Conservation (phyloP, 108 stramenopile genomes). For the Pseudonitzschia pungens region DNA sequence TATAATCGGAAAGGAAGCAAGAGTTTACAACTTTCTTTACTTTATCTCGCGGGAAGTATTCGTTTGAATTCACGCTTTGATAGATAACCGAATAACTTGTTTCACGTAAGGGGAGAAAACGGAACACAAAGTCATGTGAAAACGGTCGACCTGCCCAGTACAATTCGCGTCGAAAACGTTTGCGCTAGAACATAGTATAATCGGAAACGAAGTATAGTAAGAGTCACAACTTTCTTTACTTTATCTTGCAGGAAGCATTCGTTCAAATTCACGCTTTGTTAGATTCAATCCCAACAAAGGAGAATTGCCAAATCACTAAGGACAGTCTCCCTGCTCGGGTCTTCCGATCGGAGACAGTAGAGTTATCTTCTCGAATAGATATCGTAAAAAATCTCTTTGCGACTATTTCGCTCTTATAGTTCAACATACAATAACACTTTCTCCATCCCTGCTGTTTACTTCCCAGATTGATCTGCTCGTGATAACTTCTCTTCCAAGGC, state of each 20-base stretch:
- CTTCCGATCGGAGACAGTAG: background rate
- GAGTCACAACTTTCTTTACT: background rate
- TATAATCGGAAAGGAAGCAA: background rate
- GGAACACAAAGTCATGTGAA: conserved; percentile 66
- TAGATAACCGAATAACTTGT: conserved; percentile 76
- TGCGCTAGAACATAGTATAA: conserved; percentile 4
- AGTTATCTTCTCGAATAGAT: background rate
- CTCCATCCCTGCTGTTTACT: background rate
- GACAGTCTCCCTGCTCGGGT: background rate
- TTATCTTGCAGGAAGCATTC: background rate
- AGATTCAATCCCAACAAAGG: conserved; percentile 5
- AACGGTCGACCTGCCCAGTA: conserved; percentile 74
- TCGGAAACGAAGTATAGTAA: no score
- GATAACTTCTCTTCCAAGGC: background rate
- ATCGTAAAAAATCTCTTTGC: background rate
- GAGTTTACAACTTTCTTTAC: background rate
- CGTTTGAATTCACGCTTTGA: background rate
- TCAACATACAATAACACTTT: background rate
- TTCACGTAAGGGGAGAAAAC: conserved; percentile 82
- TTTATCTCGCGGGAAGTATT: background rate
- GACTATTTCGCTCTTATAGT: background rate
- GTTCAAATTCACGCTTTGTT: background rate
- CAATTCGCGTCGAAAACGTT: conserved; percentile 75
- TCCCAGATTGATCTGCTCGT: background rate
- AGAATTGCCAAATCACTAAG: background rate